These are phyloP conservation scores for Lyophyllum decastes DNA, from an alignment of 768 basidiomycete species.

Conservation along the genomic window DNA sequence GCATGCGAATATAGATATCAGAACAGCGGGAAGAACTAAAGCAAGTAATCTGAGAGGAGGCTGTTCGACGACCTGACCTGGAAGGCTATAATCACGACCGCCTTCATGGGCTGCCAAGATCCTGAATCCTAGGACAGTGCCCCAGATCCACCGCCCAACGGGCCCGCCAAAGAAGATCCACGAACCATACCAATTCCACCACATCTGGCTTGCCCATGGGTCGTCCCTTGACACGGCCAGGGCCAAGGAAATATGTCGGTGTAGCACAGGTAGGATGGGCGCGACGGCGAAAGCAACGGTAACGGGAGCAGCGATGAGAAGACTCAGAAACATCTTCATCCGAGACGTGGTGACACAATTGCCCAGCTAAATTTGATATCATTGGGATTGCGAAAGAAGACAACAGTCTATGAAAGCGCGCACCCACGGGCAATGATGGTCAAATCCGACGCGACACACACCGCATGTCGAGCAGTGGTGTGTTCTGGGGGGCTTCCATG, in stretches of 20 bases:
- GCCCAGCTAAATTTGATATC: constrained; percentile 30
- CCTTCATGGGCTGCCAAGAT: constrained; percentile 23
- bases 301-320: constrained; percentile 34
- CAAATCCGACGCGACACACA: constrained; percentile 44
- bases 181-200: constrained; percentile 47
- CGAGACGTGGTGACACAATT: constrained; percentile 40
- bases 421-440: constrained; percentile 53
- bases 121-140: constrained; percentile 35
- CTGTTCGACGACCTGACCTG: constrained; percentile 33
- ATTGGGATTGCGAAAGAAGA: not conserved
- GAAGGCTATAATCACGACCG: constrained; percentile 11
- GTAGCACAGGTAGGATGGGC: constrained; percentile 29
- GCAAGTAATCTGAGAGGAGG: constrained; percentile 35
- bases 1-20: constrained; percentile 37
- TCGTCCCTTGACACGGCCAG: constrained; percentile 28
- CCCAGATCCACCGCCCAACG: constrained; percentile 41
- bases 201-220: constrained; percentile 28
- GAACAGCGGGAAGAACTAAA: constrained; percentile 22
- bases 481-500: constrained; percentile 45
- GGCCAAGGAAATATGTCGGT: constrained; percentile 28
- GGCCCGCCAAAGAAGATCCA: constrained; percentile 47
- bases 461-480: constrained; percentile 48
- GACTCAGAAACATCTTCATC: constrained; percentile 36
- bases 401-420: constrained; percentile 1
- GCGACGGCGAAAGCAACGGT: constrained; percentile 27